Evolutionary conservation across 148 eudicot species (phyloP).

Genomic region (Dysphania ambrosioides): DNA sequence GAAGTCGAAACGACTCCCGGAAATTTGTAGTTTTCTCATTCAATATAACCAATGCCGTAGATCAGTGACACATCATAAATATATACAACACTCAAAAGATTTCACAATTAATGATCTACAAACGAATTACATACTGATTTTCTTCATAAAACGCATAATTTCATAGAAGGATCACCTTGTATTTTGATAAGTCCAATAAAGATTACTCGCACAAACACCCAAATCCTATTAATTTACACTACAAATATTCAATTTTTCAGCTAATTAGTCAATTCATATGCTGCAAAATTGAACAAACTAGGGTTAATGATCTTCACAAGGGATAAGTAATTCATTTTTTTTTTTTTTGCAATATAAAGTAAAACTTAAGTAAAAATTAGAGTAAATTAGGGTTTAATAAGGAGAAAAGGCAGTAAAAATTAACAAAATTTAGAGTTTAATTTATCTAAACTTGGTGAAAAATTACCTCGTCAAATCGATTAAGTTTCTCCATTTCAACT

Average conservation of each 20-base stretch:
- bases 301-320: not conserved
- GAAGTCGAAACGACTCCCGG: not conserved
- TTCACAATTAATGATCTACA: not conserved
- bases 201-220: too few species aligned
- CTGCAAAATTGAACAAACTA: not conserved
- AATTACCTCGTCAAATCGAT: constrained; percentile 48
- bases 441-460: not conserved
- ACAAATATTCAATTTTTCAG: not conserved
- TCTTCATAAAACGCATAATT: not conserved
- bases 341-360: not conserved
- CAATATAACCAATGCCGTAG: too few species aligned
- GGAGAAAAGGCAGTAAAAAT: too few species aligned
- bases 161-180: not conserved
- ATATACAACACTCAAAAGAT: too few species aligned
- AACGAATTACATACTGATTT: not conserved
- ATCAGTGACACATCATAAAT: too few species aligned
- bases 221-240: not conserved
- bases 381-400: not conserved
- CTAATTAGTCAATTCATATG: not conserved
- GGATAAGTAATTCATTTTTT: not conserved
- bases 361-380: not conserved
- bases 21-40: too few species aligned
- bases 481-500: constrained; percentile 59
- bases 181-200: too few species aligned
- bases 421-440: not conserved